These are phyloP conservation scores for Alloteropsis angusta DNA, from an alignment of 202 grass and related monocot genomes.

Conservation along the genomic window DNA sequence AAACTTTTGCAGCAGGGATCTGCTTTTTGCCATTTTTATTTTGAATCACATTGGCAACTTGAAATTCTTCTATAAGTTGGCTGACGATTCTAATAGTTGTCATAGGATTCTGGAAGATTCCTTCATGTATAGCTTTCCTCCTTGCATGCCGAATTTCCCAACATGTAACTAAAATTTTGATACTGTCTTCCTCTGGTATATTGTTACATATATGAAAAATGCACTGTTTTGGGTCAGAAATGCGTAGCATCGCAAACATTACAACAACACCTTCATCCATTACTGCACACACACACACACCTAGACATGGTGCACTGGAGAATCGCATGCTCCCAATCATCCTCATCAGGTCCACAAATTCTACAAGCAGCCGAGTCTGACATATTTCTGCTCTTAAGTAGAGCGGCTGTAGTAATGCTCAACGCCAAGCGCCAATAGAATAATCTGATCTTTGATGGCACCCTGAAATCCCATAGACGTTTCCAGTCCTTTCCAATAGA, in stretches of 20 bases:
- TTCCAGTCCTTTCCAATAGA: not conserved
- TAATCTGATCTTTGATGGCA: not conserved
- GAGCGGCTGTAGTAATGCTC: not conserved
- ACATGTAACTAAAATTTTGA: not conserved
- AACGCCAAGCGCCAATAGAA: not conserved
- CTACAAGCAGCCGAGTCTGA: not conserved
- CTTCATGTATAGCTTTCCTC: not conserved
- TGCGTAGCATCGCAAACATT: not conserved
- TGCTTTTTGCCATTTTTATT: too few species aligned
- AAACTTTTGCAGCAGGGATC: too few species aligned
- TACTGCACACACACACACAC: not conserved
- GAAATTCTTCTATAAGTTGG: not conserved
- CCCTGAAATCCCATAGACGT: not conserved
- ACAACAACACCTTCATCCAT: not conserved
- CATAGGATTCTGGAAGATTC: not conserved
- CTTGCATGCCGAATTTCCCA: not conserved
- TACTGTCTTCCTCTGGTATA: not conserved
- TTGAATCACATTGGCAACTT: not conserved
- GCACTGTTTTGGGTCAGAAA: not conserved
- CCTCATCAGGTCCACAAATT: not conserved
- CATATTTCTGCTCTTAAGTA: not conserved
- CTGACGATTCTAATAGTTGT: not conserved
- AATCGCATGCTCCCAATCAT: not conserved
- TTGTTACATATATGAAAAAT: not conserved
- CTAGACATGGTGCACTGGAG: not conserved